Evolutionary conservation across 2,329 filamentous ascomycete species (phyloP).

Genomic region (Nemania serpens): DNA sequence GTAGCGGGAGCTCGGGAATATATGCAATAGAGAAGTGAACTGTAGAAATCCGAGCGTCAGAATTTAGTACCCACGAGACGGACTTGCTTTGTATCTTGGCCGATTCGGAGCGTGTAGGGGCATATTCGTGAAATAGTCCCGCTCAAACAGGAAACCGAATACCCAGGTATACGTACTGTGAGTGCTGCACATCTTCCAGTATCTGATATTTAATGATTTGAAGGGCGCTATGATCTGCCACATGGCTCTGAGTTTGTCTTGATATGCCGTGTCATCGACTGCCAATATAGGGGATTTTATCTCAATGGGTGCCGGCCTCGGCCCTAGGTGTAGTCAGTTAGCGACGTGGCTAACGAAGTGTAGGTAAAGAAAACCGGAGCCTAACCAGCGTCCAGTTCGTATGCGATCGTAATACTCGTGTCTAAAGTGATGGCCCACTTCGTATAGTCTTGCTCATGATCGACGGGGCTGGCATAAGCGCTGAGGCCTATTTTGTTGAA

Average conservation of each 20-base stretch:
- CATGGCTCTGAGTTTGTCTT: neutral
- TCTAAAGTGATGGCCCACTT: constrained; percentile 18
- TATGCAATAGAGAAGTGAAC: constrained; percentile 2
- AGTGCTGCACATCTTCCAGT: constrained; percentile 13
- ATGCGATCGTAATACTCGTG: neutral
- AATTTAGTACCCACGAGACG: neutral
- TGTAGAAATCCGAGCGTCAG: neutral
- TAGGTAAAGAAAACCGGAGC: neutral
- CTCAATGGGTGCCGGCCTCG: constrained; percentile 2
- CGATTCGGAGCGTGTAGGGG: neutral
- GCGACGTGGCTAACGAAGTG: neutral
- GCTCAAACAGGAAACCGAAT: neutral
- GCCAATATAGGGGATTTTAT: constrained; percentile 12
- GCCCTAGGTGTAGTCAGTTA: neutral
- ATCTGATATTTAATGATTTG: neutral
- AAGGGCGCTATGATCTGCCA: constrained; percentile 5
- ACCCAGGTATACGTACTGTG: neutral
- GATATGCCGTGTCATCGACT: neutral
- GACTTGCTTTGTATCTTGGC: neutral
- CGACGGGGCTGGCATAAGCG: neutral
- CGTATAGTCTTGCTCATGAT: neutral
- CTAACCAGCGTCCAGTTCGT: neutral
- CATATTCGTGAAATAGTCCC: no score
- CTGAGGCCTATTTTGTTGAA: neutral
- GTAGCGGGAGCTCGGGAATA: neutral